phyloP scores from a whole-genome alignment of 163 green algal genomes.

The Chlorella variabilis region DNA sequence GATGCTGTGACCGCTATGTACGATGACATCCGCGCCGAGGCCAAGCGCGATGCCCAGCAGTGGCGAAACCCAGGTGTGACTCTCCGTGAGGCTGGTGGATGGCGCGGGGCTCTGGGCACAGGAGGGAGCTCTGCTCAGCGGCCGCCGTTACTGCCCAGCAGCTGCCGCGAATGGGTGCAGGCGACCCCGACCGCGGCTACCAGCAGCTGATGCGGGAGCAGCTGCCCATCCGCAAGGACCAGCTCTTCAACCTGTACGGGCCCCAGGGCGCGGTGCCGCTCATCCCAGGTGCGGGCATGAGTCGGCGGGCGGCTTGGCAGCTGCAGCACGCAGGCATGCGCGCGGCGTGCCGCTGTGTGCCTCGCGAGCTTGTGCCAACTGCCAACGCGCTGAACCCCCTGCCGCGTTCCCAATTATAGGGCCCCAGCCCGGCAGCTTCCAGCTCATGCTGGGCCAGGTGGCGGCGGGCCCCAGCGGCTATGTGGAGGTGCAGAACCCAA shows the following conservation, averaged over 20 bases:
- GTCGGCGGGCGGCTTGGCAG: background rate
- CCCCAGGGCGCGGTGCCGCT: slow-evolving; percentile 48
- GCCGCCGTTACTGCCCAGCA: too few relatives aligned
- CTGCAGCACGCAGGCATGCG: too few relatives aligned
- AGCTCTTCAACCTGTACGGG: slow-evolving; percentile 69
- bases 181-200: slow-evolving; percentile 60
- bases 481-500: slow-evolving; percentile 59
- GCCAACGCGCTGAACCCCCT: too few relatives aligned
- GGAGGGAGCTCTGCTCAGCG: too few relatives aligned
- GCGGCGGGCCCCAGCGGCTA: slow-evolving; percentile 23
- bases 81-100: background rate
- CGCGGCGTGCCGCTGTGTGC: too few relatives aligned
- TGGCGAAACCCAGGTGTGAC: slow-evolving; percentile 48
- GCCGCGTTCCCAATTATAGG: background rate
- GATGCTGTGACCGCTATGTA: slow-evolving; percentile 55
- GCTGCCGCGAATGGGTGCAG: background rate
- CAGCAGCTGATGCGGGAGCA: slow-evolving; percentile 68
- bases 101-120: too few relatives aligned
- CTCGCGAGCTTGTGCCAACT: too few relatives aligned
- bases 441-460: slow-evolving; percentile 26
- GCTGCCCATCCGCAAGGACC: slow-evolving; percentile 59
- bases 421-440: slow-evolving; percentile 6
- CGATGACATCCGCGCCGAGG: slow-evolving; percentile 56
- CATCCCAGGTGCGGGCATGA: slow-evolving; percentile 52
- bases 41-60: slow-evolving; percentile 56